A percentile compares a stretch with the other conserved stretches of the same genome.
Evolutionary conservation across 129 eudicot genomes (phyloP).

Genomic region (Helichrysum umbraculigerum): DNA sequence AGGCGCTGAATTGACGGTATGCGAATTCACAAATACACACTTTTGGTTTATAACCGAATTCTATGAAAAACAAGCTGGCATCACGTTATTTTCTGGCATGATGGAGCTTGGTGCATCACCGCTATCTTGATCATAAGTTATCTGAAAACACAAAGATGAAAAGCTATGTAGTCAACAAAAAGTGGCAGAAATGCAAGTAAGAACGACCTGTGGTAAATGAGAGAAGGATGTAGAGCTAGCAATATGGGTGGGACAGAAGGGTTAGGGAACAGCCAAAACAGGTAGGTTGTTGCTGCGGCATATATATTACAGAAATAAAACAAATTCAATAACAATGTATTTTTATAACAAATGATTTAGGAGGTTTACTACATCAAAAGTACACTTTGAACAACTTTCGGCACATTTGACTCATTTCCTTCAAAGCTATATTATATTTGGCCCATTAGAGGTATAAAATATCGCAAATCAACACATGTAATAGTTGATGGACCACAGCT

Average conservation of each 20-base stretch:
- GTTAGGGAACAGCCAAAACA: background rate
- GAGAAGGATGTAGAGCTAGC: background rate
- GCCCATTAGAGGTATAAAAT: background rate
- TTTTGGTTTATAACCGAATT: conserved; percentile 24
- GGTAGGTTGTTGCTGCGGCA: background rate
- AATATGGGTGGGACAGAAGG: background rate
- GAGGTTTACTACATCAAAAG: background rate
- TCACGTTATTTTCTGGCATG: conserved; percentile 10
- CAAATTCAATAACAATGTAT: background rate
- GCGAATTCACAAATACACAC: conserved; percentile 36
- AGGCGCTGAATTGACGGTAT: conserved; percentile 29
- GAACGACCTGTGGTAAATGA: background rate
- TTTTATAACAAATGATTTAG: background rate
- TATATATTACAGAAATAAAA: background rate
- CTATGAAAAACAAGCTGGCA: conserved; percentile 26
- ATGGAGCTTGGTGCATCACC: conserved; percentile 27
- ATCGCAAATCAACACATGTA: background rate
- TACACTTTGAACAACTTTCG: background rate
- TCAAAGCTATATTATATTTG: background rate
- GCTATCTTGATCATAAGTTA: conserved; percentile 21
- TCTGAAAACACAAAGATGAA: conserved; percentile 22
- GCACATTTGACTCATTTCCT: too few species aligned
- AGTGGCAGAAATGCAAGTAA: background rate
- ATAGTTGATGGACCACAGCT: background rate
- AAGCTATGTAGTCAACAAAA: conserved; percentile 1